These are phyloP conservation scores for Epichloe aotearoae DNA, from an alignment of 2,329 filamentous ascomycete genomes.

Conservation along the genomic window DNA sequence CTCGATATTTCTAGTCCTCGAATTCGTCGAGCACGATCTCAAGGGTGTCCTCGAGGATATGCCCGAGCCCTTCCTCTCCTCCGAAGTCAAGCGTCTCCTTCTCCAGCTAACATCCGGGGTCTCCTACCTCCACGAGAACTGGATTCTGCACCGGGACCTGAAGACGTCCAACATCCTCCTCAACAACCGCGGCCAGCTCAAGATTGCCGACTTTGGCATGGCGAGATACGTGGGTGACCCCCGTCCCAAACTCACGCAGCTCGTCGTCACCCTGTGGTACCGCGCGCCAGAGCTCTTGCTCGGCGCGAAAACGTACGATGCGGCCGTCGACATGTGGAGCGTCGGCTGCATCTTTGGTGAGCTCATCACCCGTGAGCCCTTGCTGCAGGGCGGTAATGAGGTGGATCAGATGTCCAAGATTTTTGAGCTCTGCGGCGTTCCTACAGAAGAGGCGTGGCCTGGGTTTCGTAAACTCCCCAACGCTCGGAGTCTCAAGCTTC, in stretches of 20 bases:
- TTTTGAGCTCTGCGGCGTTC: constrained; percentile 79
- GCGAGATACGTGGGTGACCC: constrained; percentile 78
- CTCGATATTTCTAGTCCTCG: constrained; percentile 80
- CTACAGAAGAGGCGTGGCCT: constrained; percentile 73
- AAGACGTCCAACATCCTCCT: constrained; percentile 91
- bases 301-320: constrained; percentile 61
- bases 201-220: constrained; percentile 97
- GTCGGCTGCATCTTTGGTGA: constrained; percentile 93
- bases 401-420: constrained; percentile 80
- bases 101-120: constrained; percentile 70
- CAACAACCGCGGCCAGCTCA: constrained; percentile 87
- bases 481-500: constrained; percentile 64
- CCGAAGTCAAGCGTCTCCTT: constrained; percentile 83
- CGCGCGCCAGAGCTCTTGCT: constrained; percentile 82
- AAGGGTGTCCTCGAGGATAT: constrained; percentile 89
- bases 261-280: constrained; percentile 97
- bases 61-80: constrained; percentile 83
- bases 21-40: constrained; percentile 94
- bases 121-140: constrained; percentile 73
- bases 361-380: constrained; percentile 66
- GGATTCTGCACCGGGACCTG: constrained; percentile 86
- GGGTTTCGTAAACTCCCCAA: constrained; percentile 78
- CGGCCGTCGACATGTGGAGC: constrained; percentile 86
- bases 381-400: constrained; percentile 84
- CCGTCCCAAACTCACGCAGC: constrained; percentile 65